These are phyloP conservation scores for Pleurotus cornucopiae DNA, from an alignment of 768 basidiomycete species.

Conservation along the genomic window DNA sequence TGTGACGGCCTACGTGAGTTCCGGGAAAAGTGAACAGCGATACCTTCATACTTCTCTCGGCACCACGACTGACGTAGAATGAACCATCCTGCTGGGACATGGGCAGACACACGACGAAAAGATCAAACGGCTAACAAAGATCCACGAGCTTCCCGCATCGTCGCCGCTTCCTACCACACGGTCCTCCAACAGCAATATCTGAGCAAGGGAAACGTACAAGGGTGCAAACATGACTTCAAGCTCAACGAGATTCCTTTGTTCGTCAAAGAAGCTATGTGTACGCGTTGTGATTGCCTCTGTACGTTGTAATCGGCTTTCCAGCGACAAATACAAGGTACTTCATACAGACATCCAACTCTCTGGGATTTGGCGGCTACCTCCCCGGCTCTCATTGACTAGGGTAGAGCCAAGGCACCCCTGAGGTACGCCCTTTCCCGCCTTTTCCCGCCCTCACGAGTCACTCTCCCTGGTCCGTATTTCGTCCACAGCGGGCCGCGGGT, in stretches of 20 bases:
- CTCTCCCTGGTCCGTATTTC: too few relatives aligned
- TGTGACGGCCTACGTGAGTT: background rate
- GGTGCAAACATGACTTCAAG: background rate
- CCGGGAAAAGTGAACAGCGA: background rate
- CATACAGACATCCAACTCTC: background rate
- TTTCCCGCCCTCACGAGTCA: too few relatives aligned
- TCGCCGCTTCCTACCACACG: background rate
- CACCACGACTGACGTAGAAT: too few relatives aligned
- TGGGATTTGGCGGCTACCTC: too few relatives aligned
- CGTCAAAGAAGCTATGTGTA: background rate
- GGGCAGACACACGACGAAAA: background rate
- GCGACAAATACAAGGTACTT: background rate
- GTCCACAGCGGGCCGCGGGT: background rate
- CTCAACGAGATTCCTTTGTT: background rate
- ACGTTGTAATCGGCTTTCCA: background rate
- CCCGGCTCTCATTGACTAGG: background rate
- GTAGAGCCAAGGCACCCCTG: background rate
- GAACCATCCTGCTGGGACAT: too few relatives aligned
- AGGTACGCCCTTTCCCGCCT: background rate
- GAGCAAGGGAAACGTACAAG: background rate
- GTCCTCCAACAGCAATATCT: background rate
- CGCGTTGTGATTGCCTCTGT: background rate
- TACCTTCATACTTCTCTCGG: too few relatives aligned
- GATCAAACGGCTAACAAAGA: background rate
- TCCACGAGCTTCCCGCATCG: background rate